Evolutionary conservation across 2,329 filamentous ascomycete genomes (phyloP), one percentile per base, ranked within the genome.

Genomic region (Botrytis porri): DNA sequence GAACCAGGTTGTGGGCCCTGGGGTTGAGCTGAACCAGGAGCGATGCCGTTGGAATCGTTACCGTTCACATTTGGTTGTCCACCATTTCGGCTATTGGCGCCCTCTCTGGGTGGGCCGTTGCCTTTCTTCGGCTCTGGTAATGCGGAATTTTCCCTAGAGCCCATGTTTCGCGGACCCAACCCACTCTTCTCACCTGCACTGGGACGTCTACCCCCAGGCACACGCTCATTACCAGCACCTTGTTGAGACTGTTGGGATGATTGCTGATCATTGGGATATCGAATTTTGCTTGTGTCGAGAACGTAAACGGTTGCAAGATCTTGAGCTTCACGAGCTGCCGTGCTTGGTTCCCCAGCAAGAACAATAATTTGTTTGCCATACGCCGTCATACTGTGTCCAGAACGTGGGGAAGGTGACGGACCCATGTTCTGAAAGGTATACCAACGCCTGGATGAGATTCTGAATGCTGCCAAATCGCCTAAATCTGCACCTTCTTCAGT

Each of bases 341-440:
- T 95, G 81, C 95, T 98, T 22, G 96, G 96, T 82, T 99, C 97
- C 76, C 96, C 96, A 54, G 93, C 97, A 45, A 98, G 86, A 59
- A 98, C 93, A 65, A 98, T 91, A 75, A 99, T 91, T 74, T 95
- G 93, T 82, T 97, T 98, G 43, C 93, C 94, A 75, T 95, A 93
- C 3, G 94, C 91, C 3, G 96, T 98, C 96, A 99, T 98, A 82
- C 94, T 98, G 82, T 99, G 96, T 1, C 96, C 96, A 25, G 95
- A 98, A 74, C 96, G 88, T 45, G 96, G 91, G 4, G 95, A 98
- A 0, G 96, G 96, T 1, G 95, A 97, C 4, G 95, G 95, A 0
- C 96, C 96, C 96, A 99, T 99, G 80, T 99, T 99, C 80, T 99
- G 96, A 83, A 99, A 99, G 51, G 96, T 99, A 82, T 98, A 99